Base-by-base conservation (phyloP, 208 protist species). In the Crithidia sp. region DNA sequence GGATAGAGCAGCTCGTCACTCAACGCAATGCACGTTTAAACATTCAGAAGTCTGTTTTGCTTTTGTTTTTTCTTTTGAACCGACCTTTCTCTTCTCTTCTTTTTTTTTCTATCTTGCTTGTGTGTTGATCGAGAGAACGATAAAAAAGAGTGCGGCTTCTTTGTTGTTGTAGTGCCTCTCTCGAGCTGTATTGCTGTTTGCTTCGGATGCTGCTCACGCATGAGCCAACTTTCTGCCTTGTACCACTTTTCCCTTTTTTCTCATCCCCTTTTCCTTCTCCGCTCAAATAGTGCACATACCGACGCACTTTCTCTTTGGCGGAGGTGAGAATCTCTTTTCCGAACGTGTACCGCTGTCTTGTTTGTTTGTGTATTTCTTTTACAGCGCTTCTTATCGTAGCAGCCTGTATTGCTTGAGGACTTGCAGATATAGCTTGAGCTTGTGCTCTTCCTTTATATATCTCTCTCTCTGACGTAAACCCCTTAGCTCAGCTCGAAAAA, bases 361-460 rank as follows among this genome's bases (percentile, higher is more conserved):
- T 67, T 74, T 44, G 52, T 55, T 56, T 52, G 40, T 55, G 3
- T 73, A 52, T 69, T 49, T 14, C 4, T 37, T 37, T 58, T n/a
- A 45, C 19, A 17, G 7, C 45, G 56, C 14, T 43, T 56, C 43
- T 43, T 67, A 50, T 41, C 40, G 12, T 28, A n/a, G 13, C 28
- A 28, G 28, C 28, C 28, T 28, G 28, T 28, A 28, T 28, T 28
- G 28, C 28, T 28, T 28, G 28, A 28, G 1, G 28, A 28, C 1
- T 28, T 28, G 28, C 28, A 28, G 28, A 28, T 28, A 1, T 28
- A 2, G 28, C 28, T 28, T 28, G 1, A 28, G 28, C 28, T 28
- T 28, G 28, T 28, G 1, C 28, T 28, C 28, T 28, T 28, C 28
- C 28, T 28, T 28, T 28, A 28, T 28, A n/a, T n/a, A n/a, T n/a